A percentile compares a stretch with the other conserved stretches of the same genome.
Evolutionary conservation across 164 flowering plant species (phyloP).

Genomic region (Annona squamosa): DNA sequence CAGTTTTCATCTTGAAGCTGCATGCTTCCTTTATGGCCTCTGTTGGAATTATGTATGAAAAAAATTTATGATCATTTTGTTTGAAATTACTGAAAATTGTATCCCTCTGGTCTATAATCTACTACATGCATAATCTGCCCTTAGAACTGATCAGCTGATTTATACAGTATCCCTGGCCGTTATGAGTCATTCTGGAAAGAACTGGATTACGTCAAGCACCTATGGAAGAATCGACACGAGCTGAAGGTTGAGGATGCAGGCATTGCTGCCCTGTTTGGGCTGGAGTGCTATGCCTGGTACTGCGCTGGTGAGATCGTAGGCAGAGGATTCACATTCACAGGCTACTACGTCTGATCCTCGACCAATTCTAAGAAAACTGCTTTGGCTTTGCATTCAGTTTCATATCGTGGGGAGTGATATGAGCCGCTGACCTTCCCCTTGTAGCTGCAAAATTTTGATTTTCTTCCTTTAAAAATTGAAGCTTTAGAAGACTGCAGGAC

Average conservation of each 20-base stretch:
- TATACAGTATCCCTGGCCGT: slow-evolving; percentile 17
- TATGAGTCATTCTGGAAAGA: slow-evolving; percentile 19
- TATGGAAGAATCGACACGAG: slow-evolving; percentile 18
- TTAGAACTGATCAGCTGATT: neutral
- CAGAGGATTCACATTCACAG: slow-evolving; percentile 21
- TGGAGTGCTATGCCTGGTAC: slow-evolving; percentile 17
- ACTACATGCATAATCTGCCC: neutral
- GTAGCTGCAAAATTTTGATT: slow-evolving; percentile 4
- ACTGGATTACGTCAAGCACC: slow-evolving; percentile 14
- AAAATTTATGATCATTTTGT: too few species aligned
- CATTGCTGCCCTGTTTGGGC: slow-evolving; percentile 17
- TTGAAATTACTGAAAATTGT: too few species aligned
- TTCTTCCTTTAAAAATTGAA: neutral
- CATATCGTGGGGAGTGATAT: neutral
- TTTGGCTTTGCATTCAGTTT: neutral
- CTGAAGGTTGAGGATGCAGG: slow-evolving; percentile 21
- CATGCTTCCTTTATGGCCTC: neutral
- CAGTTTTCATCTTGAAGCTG: neutral
- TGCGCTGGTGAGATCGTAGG: slow-evolving; percentile 20
- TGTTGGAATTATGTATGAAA: neutral
- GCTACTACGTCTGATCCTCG: slow-evolving; percentile 12
- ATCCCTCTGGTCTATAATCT: neutral
- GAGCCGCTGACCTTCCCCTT: slow-evolving; percentile 3
- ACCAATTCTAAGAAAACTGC: neutral
- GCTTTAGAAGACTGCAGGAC: neutral